Percentiles rank a stretch among this genome's conserved stretches.
Evolutionary conservation across 257 asterid species (phyloP).

Genomic region (Penstemon barbatus): DNA sequence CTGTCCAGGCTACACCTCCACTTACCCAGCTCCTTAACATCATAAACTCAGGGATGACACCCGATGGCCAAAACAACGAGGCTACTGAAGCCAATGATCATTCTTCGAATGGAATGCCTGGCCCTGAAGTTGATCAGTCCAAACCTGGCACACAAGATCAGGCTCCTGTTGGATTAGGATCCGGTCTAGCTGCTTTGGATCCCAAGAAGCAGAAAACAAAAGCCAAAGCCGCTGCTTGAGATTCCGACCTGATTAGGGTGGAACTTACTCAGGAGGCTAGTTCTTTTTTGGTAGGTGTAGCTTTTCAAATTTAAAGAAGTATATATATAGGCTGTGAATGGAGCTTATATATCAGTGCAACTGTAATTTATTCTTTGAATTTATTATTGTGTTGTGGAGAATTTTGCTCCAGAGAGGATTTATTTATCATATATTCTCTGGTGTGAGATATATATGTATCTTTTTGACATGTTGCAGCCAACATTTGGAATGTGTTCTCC

Average conservation of each 20-base stretch:
- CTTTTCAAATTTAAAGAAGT: background rate
- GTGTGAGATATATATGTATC: slow-evolving; percentile 9
- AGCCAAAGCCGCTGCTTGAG: slow-evolving; percentile 43
- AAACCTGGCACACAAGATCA: slow-evolving; percentile 38
- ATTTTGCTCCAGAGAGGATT: slow-evolving; percentile 16
- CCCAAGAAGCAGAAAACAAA: slow-evolving; percentile 67
- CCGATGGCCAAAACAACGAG: slow-evolving; percentile 35
- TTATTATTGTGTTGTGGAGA: slow-evolving; percentile 9
- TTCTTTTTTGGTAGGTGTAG: slow-evolving; percentile 29
- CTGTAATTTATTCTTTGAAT: slow-evolving; percentile 20
- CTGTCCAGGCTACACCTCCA: slow-evolving; percentile 61
- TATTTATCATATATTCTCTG: background rate
- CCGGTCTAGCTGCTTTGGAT: slow-evolving; percentile 64
- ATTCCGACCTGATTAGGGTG: background rate
- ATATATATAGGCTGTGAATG: slow-evolving; percentile 3
- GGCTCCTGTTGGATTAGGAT: slow-evolving; percentile 79
- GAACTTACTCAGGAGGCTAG: background rate
- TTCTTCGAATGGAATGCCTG: slow-evolving; percentile 37
- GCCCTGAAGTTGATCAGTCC: slow-evolving; percentile 27
- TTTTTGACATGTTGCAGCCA: slow-evolving; percentile 4
- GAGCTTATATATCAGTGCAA: background rate
- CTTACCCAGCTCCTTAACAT: slow-evolving; percentile 61
- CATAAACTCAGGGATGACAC: slow-evolving; percentile 47
- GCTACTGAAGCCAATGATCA: slow-evolving; percentile 37
- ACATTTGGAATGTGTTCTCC: slow-evolving; percentile 12